Evolutionary conservation across 1,139 yeast species (phyloP).

Genomic region (Blastobotrys capitulatus): DNA sequence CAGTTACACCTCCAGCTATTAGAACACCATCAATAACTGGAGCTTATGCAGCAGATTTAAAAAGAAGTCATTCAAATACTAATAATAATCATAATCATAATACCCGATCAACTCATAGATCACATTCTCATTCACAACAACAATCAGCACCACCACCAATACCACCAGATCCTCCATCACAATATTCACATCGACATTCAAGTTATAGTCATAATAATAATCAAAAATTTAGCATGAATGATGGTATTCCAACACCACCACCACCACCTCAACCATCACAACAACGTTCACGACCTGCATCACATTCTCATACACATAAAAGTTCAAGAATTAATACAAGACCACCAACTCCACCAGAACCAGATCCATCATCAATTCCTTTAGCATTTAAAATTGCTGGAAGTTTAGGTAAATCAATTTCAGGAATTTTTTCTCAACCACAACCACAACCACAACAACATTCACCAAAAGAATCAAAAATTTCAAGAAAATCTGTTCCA

Average conservation of each 20-base stretch:
- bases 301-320: not conserved
- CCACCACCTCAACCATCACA: not conserved
- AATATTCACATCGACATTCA: not conserved
- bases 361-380: constrained; percentile 5
- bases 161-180: too few species aligned
- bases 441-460: constrained; percentile 2
- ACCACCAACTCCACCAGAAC: not conserved
- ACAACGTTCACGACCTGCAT: not conserved
- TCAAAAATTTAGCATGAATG: not conserved
- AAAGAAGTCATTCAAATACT: not conserved
- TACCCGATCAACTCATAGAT: not conserved
- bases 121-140: not conserved
- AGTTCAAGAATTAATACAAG: not conserved
- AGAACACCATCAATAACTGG: not conserved
- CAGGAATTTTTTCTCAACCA: constrained; percentile 11
- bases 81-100: too few species aligned
- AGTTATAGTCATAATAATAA: not conserved
- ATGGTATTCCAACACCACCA: not conserved
- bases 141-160: not conserved
- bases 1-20: not conserved
- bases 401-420: constrained; percentile 6
- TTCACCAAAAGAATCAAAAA: not conserved
- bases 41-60: constrained; percentile 4
- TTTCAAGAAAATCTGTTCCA: not conserved
- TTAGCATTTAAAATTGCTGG: constrained; percentile 11